Evolutionary conservation across 208 protist species (phyloP).

Genomic region (Balamuthia mandrillaris): DNA sequence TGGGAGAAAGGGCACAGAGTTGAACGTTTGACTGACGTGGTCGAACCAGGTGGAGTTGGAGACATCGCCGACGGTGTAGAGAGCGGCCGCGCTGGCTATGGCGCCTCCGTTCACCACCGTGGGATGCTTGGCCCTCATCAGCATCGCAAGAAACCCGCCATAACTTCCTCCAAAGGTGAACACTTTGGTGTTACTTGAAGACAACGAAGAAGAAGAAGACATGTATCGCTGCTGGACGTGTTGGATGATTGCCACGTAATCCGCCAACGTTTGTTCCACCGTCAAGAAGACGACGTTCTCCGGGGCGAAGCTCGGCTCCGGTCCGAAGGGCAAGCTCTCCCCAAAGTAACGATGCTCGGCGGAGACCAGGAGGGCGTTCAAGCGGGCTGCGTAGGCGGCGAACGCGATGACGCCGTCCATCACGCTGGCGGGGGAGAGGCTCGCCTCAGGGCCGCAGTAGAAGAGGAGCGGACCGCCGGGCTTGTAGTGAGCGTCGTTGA

Average conservation of each 20-base stretch:
- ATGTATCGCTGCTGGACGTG: constrained; percentile 51
- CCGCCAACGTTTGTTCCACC: constrained; percentile 77
- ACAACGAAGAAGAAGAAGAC: too few relatives aligned
- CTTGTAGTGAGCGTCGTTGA: neutral
- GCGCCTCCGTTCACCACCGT: too few relatives aligned
- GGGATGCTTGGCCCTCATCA: too few relatives aligned
- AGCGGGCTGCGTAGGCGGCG: constrained; percentile 64
- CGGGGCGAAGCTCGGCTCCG: constrained; percentile 1
- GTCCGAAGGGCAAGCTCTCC: constrained; percentile 66
- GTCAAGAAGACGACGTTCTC: constrained; percentile 62
- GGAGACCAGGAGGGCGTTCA: constrained; percentile 75
- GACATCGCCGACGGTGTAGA: too few relatives aligned
- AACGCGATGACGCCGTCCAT: constrained; percentile 59
- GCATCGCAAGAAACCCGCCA: too few relatives aligned
- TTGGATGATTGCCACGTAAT: constrained; percentile 72
- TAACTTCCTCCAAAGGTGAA: constrained; percentile 78
- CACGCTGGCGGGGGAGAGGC: neutral
- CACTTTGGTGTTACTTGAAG: constrained; percentile 61
- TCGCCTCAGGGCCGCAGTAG: neutral
- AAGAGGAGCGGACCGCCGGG: neutral
- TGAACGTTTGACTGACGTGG: too few relatives aligned
- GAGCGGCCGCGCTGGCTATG: too few relatives aligned
- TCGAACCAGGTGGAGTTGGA: too few relatives aligned
- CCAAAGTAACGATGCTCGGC: constrained; percentile 81
- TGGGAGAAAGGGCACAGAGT: too few relatives aligned